Percentiles rank a stretch among this genome's conserved stretches.
These are phyloP conservation scores for Jamesozyma lodderae DNA, from an alignment of 805 yeast species.

Conservation along the genomic window DNA sequence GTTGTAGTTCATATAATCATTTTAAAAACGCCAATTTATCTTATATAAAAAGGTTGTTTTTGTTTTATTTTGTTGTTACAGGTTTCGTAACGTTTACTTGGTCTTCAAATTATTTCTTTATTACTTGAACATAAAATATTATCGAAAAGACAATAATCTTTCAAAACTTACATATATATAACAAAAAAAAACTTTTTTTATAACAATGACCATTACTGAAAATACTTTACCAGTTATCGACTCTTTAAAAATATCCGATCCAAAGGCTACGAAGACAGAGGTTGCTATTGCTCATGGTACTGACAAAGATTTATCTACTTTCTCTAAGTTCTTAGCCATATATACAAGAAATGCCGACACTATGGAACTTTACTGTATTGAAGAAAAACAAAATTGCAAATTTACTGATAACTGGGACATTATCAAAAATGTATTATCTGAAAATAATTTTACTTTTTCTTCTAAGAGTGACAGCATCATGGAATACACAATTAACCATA, in stretches of 20 bases:
- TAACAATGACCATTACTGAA: conserved; percentile 11
- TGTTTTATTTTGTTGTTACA: too few species aligned
- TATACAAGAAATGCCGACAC: conserved; percentile 27
- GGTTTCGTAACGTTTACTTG: too few species aligned
- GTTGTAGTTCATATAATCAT: too few species aligned
- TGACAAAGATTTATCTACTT: conserved; percentile 28
- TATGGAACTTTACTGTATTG: conserved; percentile 18
- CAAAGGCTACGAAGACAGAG: conserved; percentile 7
- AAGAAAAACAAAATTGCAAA: conserved; percentile 29
- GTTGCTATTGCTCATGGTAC: conserved; percentile 14
- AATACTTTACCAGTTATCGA: conserved; percentile 4
- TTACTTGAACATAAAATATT: too few species aligned
- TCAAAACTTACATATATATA: too few species aligned
- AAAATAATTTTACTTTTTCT: conserved; percentile 6
- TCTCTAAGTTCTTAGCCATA: conserved; percentile 32
- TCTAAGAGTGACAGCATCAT: conserved; percentile 8
- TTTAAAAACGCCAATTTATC: too few species aligned
- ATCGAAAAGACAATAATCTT: too few species aligned
- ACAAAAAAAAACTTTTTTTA: background rate
- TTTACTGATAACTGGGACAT: conserved; percentile 26
- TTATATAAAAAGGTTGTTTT: too few species aligned
- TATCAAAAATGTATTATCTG: conserved; percentile 9
- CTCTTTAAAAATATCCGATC: background rate
- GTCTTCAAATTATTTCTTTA: too few species aligned
- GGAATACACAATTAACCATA: conserved; percentile 15